Evolutionary conservation across 768 basidiomycete species (phyloP), one percentile per base, ranked within the genome.

Genomic region (Pleurotus sapidus): DNA sequence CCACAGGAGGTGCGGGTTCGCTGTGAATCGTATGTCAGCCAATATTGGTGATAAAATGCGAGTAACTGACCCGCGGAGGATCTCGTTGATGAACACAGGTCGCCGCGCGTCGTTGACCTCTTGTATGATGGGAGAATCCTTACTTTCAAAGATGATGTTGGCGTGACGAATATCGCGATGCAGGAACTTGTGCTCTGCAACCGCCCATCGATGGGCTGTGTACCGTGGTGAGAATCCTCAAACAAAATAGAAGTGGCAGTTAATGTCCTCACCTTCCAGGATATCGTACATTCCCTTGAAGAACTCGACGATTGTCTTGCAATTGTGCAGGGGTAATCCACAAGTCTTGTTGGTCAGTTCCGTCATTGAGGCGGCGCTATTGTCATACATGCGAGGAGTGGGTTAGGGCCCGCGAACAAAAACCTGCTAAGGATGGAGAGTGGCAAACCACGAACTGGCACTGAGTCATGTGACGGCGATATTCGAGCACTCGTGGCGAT

Each of bases 221-320:
- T 0, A 34, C 8, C 6, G 30, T 34, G 1, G 6, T 17, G 25
- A 23, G 49, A 1, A 18, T 30, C 30, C 3, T 9, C 8, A 9
- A 30, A 3, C 8, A 9, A 9, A 30, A 30, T 30, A 6, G 7
- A 30, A 11, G 30, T 17, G 25, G 23, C 8, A 7, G 34, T 8
- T 3, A 15, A 12, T 24, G 11, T 9, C 24, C 56, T 5, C 14
- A 49, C 45, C 37, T 17, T 57, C 56, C 2, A 57, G 56, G 12
- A 47, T 11, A 17, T 57, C 56, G 20, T 57, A 57, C 46, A 57
- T 47, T 15, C 46, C 56, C 12, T 49, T 49, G 3, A 57, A 38
- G 37, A 57, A 57, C 2, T 40, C 6, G 15, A 57, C 14, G 3
- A 48, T 38, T 0, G 1, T 57, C 3, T 12, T 7, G 23, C 56